These are phyloP conservation scores for Taphrina populina DNA, from an alignment of 1,139 yeast genomes.

Conservation along the genomic window DNA sequence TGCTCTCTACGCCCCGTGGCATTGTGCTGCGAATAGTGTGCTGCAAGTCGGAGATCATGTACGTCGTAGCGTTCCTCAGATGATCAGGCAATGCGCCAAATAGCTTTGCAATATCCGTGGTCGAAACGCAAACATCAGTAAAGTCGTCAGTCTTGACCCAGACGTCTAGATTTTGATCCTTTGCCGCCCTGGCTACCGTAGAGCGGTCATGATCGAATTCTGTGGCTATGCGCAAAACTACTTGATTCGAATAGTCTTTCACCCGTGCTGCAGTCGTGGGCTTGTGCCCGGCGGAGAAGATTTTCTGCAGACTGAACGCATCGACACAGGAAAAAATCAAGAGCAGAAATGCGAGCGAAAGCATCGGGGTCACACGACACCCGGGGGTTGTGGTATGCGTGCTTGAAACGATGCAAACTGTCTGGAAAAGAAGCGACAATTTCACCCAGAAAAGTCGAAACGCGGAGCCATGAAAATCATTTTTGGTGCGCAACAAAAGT, in stretches of 20 bases:
- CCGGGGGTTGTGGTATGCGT: no score
- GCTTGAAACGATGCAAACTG: no score
- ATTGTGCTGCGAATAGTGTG: slow-evolving; percentile 2
- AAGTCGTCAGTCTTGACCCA: slow-evolving; percentile 44
- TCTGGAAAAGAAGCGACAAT: no score
- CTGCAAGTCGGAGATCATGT: slow-evolving; percentile 6
- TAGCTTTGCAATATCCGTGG: slow-evolving; percentile 27
- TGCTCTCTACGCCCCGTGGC: not conserved
- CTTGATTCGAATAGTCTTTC: slow-evolving; percentile 50
- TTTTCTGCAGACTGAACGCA: no score
- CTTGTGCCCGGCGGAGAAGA: not conserved
- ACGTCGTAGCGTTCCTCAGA: slow-evolving; percentile 2
- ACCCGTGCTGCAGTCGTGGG: not conserved
- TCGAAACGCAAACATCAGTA: slow-evolving; percentile 44
- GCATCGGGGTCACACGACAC: slow-evolving; percentile 17
- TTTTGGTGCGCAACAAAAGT: no score
- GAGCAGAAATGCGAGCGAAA: slow-evolving; percentile 7
- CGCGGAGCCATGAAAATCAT: no score
- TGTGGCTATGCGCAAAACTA: slow-evolving; percentile 54
- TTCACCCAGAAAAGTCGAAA: no score
- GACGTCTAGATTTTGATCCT: slow-evolving; percentile 45
- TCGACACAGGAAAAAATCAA: no score
- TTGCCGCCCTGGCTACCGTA: slow-evolving; percentile 42
- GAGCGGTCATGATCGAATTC: slow-evolving; percentile 40
- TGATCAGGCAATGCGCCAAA: slow-evolving; percentile 2